Base-by-base conservation (phyloP, 2,329 filamentous ascomycete species). In the Sporothrix phasma region DNA sequence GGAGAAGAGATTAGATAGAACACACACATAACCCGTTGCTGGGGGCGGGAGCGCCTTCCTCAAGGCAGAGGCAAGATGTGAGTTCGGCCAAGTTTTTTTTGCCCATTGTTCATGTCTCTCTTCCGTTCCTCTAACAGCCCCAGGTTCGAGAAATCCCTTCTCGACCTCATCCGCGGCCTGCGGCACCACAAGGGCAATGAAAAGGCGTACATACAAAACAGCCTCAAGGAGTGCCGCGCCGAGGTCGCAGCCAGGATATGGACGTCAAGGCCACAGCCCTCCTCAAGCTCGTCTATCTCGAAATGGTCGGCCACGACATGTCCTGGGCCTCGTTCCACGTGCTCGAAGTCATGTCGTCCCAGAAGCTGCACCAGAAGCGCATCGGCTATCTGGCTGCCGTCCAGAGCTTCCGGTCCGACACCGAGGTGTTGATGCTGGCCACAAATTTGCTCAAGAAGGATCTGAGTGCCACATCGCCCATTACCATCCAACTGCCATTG, bases 251-350 rank as follows among this genome's bases (percentile, higher is more conserved):
- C 70, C 89, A 93, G 77, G 94, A 99, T 76, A 94, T 97, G 89
- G 92, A 97, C 78, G 84, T 96, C 76, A 99, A 99, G 81, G 92
- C 94, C 22, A 97, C 92, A 39, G 94, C 94, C 53, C 82, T 99
- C 62, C 80, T 99, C 72, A 99, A 99, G 80, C 84, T 99, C 70
- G 88, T 97, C 62, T 99, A 99, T 75, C 85, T 99, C 69, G 94
- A 99, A 75, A 99, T 99, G 94, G 92, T 97, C 70, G 94, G 94
- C 15, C 90, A 97, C 74, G 94, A 97, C 76, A 99, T 99, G 94
- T 97, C 93, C 3, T 99, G 94, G 94, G 94, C 94, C 3, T 92
- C 92, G 13, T 99, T 99, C 77, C 90, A 99, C 74, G 93, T 97
- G 61, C 87, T 99, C 56, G 94, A 99, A 78, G 94, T 99, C 77